These are phyloP conservation scores for Nannochloropsis granulata DNA, from an alignment of 108 stramenopile species.

Conservation along the genomic window DNA sequence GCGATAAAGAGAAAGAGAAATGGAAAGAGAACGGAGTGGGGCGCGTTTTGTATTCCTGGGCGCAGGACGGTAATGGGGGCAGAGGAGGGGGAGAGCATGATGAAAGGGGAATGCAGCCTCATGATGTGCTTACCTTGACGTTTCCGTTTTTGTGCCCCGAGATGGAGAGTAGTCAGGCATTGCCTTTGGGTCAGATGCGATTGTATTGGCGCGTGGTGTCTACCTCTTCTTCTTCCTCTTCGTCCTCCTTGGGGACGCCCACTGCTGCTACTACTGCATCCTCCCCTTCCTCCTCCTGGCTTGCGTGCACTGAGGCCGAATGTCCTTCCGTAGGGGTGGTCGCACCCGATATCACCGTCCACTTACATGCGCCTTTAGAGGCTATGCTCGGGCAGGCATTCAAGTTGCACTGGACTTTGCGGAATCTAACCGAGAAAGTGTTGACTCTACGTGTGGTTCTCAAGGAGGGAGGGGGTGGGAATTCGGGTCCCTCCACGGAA, in stretches of 20 bases:
- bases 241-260: too few species aligned
- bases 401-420: background rate
- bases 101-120: background rate
- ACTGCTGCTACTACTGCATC: too few species aligned
- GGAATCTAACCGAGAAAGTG: background rate
- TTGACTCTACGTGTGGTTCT: background rate
- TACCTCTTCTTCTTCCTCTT: background rate
- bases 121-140: background rate
- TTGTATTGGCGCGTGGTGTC: background rate
- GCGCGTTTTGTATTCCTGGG: background rate
- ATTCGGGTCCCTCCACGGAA: background rate
- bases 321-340: background rate
- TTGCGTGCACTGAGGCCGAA: background rate
- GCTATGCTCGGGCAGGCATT: background rate
- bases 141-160: background rate
- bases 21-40: background rate
- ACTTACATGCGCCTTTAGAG: background rate
- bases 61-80: background rate
- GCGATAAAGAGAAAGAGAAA: background rate
- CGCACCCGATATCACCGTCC: background rate
- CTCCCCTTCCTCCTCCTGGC: background rate
- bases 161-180: background rate
- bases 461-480: background rate
- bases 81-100: background rate
- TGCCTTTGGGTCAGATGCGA: background rate